Percentiles rank a stretch among this genome's conserved stretches.
Evolutionary conservation across 2,329 filamentous ascomycete genomes (phyloP).

Genomic region (Neocucurbitaria cava): DNA sequence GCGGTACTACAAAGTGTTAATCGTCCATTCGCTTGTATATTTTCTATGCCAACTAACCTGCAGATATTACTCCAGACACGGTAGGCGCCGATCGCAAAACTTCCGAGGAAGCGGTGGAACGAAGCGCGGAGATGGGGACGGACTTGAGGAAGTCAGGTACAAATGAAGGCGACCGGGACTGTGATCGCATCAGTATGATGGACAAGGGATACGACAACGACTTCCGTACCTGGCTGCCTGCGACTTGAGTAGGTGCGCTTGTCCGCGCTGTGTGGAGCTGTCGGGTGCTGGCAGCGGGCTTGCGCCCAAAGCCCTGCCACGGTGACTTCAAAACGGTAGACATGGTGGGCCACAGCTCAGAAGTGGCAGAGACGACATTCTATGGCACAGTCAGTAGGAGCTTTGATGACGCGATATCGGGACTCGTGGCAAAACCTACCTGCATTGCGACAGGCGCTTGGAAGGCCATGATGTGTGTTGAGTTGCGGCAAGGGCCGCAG

Average conservation of each 20-base stretch:
- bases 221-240: slow-evolving; percentile 4
- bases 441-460: slow-evolving; percentile 57
- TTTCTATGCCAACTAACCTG: slow-evolving; percentile 25
- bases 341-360: slow-evolving; percentile 51
- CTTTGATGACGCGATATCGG: slow-evolving; percentile 25
- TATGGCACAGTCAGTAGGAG: slow-evolving; percentile 38
- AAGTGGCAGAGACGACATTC: slow-evolving; percentile 52
- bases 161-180: slow-evolving; percentile 14
- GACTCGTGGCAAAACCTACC: slow-evolving; percentile 50
- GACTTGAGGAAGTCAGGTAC: slow-evolving; percentile 34
- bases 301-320: slow-evolving; percentile 39
- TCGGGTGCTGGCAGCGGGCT: slow-evolving; percentile 25
- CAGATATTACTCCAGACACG: slow-evolving; percentile 19
- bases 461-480: slow-evolving; percentile 56
- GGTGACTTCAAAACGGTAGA: slow-evolving; percentile 45
- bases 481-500: slow-evolving; percentile 43
- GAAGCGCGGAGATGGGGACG: slow-evolving; percentile 28
- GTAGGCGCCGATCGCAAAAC: slow-evolving; percentile 18
- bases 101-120: slow-evolving; percentile 13
- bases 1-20: slow-evolving; percentile 34
- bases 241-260: slow-evolving; percentile 6
- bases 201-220: background rate
- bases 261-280: slow-evolving; percentile 24
- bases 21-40: background rate
- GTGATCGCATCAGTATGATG: slow-evolving; percentile 10